phyloP scores from a whole-genome alignment of 2,329 filamentous ascomycete species.

The Fusarium sp. region DNA sequence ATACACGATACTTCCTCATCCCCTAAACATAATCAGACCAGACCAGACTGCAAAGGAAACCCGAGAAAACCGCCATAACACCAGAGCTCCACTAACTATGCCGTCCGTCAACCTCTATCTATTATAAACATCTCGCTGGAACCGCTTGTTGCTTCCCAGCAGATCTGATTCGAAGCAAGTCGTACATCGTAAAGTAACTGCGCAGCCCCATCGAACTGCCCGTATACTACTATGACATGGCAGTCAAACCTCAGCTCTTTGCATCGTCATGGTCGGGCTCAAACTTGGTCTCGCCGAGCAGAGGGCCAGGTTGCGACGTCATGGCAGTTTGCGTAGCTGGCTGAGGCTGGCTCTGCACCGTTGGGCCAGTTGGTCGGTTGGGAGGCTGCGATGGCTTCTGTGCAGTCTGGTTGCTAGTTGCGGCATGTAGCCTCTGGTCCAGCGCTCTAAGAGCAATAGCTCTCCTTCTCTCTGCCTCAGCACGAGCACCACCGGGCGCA shows the following conservation, averaged over 20 bases:
- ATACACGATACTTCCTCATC: not conserved
- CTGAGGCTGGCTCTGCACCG: slow-evolving; percentile 67
- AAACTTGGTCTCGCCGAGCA: slow-evolving; percentile 77
- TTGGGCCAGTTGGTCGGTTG: slow-evolving; percentile 61
- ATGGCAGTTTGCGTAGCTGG: slow-evolving; percentile 67
- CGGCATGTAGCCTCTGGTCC: slow-evolving; percentile 91
- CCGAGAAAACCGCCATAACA: slow-evolving; percentile 28
- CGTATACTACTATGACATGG: not conserved
- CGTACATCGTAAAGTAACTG: slow-evolving; percentile 33
- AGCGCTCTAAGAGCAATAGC: slow-evolving; percentile 90
- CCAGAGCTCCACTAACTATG: slow-evolving; percentile 34
- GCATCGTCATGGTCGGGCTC: slow-evolving; percentile 69
- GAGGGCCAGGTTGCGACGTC: slow-evolving; percentile 63
- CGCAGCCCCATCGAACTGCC: not conserved
- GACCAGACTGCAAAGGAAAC: slow-evolving; percentile 16
- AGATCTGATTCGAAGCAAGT: slow-evolving; percentile 6
- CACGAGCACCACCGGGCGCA: slow-evolving; percentile 76
- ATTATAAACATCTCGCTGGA: slow-evolving; percentile 30
- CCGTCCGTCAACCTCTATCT: slow-evolving; percentile 22
- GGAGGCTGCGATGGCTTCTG: slow-evolving; percentile 49
- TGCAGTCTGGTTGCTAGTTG: slow-evolving; percentile 64
- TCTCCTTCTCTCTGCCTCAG: slow-evolving; percentile 90
- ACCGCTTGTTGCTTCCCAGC: slow-evolving; percentile 7
- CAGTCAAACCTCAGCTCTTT: slow-evolving; percentile 44
- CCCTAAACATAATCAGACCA: not conserved